phyloP scores from a whole-genome alignment of 257 asterid genomes.

The Osmanthus fragrans region DNA sequence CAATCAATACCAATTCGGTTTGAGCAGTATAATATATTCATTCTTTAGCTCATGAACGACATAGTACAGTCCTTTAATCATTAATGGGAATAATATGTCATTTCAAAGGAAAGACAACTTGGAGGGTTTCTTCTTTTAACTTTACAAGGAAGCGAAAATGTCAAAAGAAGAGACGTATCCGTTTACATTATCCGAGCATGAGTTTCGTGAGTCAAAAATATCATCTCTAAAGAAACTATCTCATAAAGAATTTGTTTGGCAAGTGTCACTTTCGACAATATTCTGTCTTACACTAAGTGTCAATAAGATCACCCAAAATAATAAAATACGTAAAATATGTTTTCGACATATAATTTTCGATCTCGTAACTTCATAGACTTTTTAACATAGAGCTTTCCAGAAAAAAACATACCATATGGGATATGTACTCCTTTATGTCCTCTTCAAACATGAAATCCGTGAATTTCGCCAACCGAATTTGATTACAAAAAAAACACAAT shows the following conservation, averaged over 20 bases:
- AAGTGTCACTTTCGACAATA: constrained; percentile 21
- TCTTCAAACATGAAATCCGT: constrained; percentile 25
- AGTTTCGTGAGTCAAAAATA: neutral
- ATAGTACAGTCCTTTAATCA: neutral
- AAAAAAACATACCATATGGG: neutral
- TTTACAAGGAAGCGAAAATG: constrained; percentile 19
- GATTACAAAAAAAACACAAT: constrained; percentile 8
- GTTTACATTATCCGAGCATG: neutral
- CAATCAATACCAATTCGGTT: too few species aligned
- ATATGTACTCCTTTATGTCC: constrained; percentile 3
- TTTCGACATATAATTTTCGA: too few species aligned
- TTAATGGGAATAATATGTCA: neutral
- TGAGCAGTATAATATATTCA: too few species aligned
- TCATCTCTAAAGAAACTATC: neutral
- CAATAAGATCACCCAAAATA: neutral
- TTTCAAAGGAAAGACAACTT: constrained; percentile 13
- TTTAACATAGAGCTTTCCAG: neutral
- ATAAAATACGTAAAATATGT: too few species aligned
- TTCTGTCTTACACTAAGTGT: neutral
- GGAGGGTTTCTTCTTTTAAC: neutral
- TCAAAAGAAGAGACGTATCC: constrained; percentile 26
- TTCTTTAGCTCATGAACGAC: neutral
- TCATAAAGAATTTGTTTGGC: neutral
- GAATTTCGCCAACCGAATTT: constrained; percentile 33
- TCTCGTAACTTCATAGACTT: neutral